Evolutionary conservation across 2,329 filamentous ascomycete genomes (phyloP), one percentile per base, ranked within the genome.

Genomic region (Curvularia verruculosa): DNA sequence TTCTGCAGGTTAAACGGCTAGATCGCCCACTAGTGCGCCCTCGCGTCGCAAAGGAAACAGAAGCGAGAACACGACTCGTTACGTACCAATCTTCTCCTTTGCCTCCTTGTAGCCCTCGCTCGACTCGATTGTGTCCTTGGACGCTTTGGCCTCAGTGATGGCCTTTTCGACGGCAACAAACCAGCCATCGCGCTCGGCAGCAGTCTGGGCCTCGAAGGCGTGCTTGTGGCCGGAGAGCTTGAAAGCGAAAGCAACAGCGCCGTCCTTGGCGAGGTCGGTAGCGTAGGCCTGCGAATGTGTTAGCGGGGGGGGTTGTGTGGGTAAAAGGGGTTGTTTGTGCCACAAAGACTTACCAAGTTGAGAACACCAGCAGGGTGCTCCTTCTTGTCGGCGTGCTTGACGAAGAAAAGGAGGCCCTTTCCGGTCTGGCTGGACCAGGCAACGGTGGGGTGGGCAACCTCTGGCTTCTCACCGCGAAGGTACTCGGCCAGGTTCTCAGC

Each of bases 341-440:
- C 29, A 52, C 13, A 15, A 56, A 53, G 18, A 76, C 90, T 74
- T 85, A 96, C 92, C 77, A 97, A 81, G 79, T 91, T 91, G 78
- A 98, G 89, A 70, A 95, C 88, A 72, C 91, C 89, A 67, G 87
- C 84, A 59, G 94, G 93, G 58, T 85, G 84, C 65, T 86, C 83
- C 87, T 96, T 96, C 80, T 96, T 90, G 72, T 87, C 85, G 50
- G 85, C 83, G 79, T 91, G 88, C 87, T 94, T 92, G 79, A 89
- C 89, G 79, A 91, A 90, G 85, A 96, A 96, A 40, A 98, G 83
- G 19, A 98, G 89, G 74, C 95, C 95, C 84, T 96, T 96, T 78
- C 94, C 94, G 58, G 94, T 97, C 84, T 96, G 87, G 68, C 87
- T 88, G 63, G 94, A 92, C 92, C 95, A 97, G 34, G 95, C 90